Evolutionary conservation across 1,139 yeast genomes (phyloP).

Genomic region (Sugiyamaella japonica): DNA sequence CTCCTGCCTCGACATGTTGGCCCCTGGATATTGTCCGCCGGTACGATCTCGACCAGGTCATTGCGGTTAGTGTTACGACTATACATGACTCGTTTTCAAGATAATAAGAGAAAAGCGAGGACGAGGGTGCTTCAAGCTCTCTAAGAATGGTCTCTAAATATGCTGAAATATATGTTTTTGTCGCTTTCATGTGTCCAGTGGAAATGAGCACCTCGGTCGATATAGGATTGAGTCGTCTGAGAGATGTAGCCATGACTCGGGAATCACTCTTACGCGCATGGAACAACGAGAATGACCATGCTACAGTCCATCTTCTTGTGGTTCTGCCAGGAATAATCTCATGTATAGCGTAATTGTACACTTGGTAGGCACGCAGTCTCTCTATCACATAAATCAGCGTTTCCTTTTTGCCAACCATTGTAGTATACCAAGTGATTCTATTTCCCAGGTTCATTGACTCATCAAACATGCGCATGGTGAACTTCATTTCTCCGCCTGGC

Average conservation of each 20-base stretch:
- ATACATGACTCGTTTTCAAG: background rate
- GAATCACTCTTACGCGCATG: conserved; percentile 21
- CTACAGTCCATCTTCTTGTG: conserved; percentile 46
- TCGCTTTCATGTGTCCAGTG: background rate
- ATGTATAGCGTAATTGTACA: conserved; percentile 36
- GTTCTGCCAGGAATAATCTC: conserved; percentile 35
- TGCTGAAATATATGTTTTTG: background rate
- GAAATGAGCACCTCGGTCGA: conserved; percentile 12
- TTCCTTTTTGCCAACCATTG: conserved; percentile 43
- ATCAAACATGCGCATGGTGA: conserved; percentile 39
- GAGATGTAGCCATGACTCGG: conserved; percentile 10
- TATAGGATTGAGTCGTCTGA: conserved; percentile 21
- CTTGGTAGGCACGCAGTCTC: conserved; percentile 23
- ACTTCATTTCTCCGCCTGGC: conserved; percentile 46
- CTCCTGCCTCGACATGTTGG: conserved; percentile 9
- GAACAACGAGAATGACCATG: conserved; percentile 41
- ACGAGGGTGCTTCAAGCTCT: background rate
- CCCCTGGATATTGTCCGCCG: conserved; percentile 7
- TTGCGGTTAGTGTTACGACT: background rate
- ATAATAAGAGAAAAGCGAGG: background rate
- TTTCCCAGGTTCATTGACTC: conserved; percentile 33
- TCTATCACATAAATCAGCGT: conserved; percentile 35
- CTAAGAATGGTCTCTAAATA: background rate
- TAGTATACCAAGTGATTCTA: conserved; percentile 42
- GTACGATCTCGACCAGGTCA: conserved; percentile 15